A percentile compares a stretch with the other conserved stretches of the same genome.
Evolutionary conservation across 192 early-diverging fungal species (phyloP).

Genomic region (Backusella psychrophila): DNA sequence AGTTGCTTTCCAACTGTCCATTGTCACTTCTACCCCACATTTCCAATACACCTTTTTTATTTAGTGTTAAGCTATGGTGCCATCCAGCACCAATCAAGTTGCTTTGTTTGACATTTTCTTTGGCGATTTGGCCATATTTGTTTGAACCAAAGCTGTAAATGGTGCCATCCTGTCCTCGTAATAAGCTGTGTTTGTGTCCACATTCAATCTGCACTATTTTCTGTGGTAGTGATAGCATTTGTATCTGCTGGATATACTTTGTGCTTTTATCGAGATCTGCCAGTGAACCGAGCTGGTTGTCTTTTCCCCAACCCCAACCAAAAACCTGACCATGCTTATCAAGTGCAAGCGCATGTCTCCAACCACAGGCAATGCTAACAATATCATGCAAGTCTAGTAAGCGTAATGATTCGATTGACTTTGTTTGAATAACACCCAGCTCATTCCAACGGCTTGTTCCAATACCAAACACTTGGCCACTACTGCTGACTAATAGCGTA

Average conservation of each 20-base stretch:
- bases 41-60: slow-evolving; percentile 30
- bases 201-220: slow-evolving; percentile 55
- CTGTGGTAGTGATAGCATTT: background rate
- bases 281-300: slow-evolving; percentile 51
- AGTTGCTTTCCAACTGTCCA: slow-evolving; percentile 46
- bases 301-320: slow-evolving; percentile 57
- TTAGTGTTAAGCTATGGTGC: slow-evolving; percentile 48
- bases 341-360: slow-evolving; percentile 62
- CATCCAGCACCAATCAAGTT: slow-evolving; percentile 56
- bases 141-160: slow-evolving; percentile 58
- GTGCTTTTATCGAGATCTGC: background rate
- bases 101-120: background rate
- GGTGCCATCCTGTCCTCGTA: slow-evolving; percentile 31
- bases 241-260: slow-evolving; percentile 12
- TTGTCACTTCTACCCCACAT: slow-evolving; percentile 81
- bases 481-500: slow-evolving; percentile 34
- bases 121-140: slow-evolving; percentile 63
- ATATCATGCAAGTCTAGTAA: slow-evolving; percentile 26
- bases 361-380: slow-evolving; percentile 56
- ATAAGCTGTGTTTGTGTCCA: slow-evolving; percentile 61
- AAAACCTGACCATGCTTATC: slow-evolving; percentile 35
- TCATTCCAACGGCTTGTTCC: slow-evolving; percentile 56
- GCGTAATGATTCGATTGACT: slow-evolving; percentile 13
- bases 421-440: slow-evolving; percentile 39
- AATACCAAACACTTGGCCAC: slow-evolving; percentile 44